These are phyloP conservation scores for Ceratobasidium sp. DNA, from an alignment of 1,284 basidiomycete genomes.

Conservation along the genomic window DNA sequence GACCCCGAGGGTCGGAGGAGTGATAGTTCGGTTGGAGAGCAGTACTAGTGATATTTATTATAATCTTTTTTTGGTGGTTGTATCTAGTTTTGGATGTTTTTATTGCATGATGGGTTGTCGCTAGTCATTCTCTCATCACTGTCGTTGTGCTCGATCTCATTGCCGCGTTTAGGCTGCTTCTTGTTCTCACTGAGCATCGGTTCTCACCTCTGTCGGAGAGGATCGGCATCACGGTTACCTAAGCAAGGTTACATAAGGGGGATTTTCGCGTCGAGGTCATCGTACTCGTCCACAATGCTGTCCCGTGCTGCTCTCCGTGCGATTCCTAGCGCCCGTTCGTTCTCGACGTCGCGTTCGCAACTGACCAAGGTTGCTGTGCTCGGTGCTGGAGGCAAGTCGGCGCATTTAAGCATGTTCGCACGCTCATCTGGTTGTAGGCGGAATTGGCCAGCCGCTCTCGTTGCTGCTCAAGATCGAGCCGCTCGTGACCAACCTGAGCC, in stretches of 20 bases:
- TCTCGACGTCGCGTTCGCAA: conserved; percentile 77
- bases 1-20: conserved; percentile 29
- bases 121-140: too few species aligned
- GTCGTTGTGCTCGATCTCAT: too few species aligned
- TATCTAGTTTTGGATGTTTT: neutral
- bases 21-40: conserved; percentile 25
- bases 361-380: conserved; percentile 87
- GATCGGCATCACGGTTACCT: conserved; percentile 8
- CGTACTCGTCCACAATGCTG: conserved; percentile 55
- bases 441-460: conserved; percentile 91
- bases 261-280: neutral
- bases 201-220: neutral
- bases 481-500: conserved; percentile 74
- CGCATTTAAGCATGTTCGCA: neutral
- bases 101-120: too few species aligned
- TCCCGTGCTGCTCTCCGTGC: conserved; percentile 62
- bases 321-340: conserved; percentile 62
- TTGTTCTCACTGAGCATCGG: conserved; percentile 5
- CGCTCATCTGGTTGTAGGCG: conserved; percentile 52
- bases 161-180: conserved; percentile 4
- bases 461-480: conserved; percentile 88
- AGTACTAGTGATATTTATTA: neutral
- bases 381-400: conserved; percentile 73
- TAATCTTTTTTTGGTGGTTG: conserved; percentile 10
- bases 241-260: conserved; percentile 1